A percentile compares a stretch with the other conserved stretches of the same genome.
Evolutionary conservation across 345 rosid species (phyloP).

Genomic region (Adansonia digitata): DNA sequence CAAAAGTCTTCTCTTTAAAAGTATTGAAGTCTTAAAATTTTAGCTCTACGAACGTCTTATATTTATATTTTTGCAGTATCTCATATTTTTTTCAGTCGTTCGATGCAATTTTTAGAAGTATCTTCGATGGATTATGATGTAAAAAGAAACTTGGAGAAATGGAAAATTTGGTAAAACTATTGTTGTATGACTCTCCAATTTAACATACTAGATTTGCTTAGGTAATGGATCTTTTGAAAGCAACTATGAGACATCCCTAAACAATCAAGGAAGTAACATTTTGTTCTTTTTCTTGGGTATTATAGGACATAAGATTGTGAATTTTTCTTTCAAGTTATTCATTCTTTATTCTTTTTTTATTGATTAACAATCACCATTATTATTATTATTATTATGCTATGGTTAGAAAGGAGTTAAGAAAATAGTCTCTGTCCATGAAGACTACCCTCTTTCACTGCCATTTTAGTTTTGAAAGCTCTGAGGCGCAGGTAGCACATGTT

Average conservation of each 20-base stretch:
- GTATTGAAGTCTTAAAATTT: neutral
- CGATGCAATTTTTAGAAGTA: constrained; percentile 62
- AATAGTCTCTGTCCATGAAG: constrained; percentile 89
- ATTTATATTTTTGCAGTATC: neutral
- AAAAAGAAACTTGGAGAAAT: constrained; percentile 75
- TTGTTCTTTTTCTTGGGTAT: constrained; percentile 78
- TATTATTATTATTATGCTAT: neutral
- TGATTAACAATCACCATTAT: neutral
- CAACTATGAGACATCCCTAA: constrained; percentile 58
- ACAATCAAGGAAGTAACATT: constrained; percentile 48
- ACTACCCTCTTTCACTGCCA: constrained; percentile 70
- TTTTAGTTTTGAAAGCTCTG: constrained; percentile 31
- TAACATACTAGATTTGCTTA: constrained; percentile 10
- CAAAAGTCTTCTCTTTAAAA: too few relatives aligned
- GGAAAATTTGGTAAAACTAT: constrained; percentile 47
- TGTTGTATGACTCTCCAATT: neutral
- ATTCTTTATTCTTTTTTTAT: too few relatives aligned
- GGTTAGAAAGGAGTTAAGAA: constrained; percentile 78
- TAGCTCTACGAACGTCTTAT: neutral
- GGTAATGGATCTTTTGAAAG: constrained; percentile 52
- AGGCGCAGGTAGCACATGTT: constrained; percentile 54
- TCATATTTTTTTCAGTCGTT: neutral
- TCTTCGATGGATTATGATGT: constrained; percentile 76
- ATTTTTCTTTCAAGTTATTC: neutral
- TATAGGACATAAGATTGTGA: constrained; percentile 70